These are phyloP conservation scores for Sphaerobolus stellatus DNA, from an alignment of 1,284 basidiomycete genomes.

Conservation along the genomic window DNA sequence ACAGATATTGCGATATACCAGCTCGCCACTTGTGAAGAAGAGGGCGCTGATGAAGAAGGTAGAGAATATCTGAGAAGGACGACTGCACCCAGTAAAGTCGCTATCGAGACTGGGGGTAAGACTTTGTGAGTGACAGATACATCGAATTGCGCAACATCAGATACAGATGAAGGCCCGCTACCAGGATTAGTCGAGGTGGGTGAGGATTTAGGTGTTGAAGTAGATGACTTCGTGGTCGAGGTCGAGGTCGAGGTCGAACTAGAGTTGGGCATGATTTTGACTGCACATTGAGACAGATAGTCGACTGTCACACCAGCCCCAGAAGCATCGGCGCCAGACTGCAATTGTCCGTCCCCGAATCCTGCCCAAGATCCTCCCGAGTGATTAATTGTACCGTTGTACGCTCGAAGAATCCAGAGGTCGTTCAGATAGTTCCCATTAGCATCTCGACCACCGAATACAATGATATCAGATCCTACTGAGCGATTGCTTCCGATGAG, in stretches of 20 bases:
- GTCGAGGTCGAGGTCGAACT: slow-evolving; percentile 25
- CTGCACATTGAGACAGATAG: slow-evolving; percentile 61
- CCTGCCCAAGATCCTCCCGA: slow-evolving; percentile 53
- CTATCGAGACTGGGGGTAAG: slow-evolving; percentile 62
- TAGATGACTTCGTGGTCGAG: slow-evolving; percentile 20
- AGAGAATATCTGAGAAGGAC: slow-evolving; percentile 54
- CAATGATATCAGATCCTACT: slow-evolving; percentile 66
- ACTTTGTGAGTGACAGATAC: slow-evolving; percentile 64
- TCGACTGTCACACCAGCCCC: slow-evolving; percentile 65
- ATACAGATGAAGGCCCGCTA: slow-evolving; percentile 13
- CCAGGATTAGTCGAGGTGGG: slow-evolving; percentile 13
- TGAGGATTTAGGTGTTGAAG: slow-evolving; percentile 18
- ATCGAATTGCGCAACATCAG: slow-evolving; percentile 35
- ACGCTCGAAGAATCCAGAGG: slow-evolving; percentile 73
- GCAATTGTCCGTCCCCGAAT: slow-evolving; percentile 58
- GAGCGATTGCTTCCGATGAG: slow-evolving; percentile 55
- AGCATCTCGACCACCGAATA: slow-evolving; percentile 72
- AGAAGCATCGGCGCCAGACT: slow-evolving; percentile 58
- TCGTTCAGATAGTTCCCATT: slow-evolving; percentile 67
- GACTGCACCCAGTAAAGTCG: slow-evolving; percentile 52
- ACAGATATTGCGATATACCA: slow-evolving; percentile 40
- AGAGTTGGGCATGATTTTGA: slow-evolving; percentile 30
- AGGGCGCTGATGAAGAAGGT: slow-evolving; percentile 30
- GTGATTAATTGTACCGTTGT: slow-evolving; percentile 55
- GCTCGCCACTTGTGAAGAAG: slow-evolving; percentile 20